phyloP scores from a whole-genome alignment of 768 basidiomycete genomes.

The Russula brevipes region DNA sequence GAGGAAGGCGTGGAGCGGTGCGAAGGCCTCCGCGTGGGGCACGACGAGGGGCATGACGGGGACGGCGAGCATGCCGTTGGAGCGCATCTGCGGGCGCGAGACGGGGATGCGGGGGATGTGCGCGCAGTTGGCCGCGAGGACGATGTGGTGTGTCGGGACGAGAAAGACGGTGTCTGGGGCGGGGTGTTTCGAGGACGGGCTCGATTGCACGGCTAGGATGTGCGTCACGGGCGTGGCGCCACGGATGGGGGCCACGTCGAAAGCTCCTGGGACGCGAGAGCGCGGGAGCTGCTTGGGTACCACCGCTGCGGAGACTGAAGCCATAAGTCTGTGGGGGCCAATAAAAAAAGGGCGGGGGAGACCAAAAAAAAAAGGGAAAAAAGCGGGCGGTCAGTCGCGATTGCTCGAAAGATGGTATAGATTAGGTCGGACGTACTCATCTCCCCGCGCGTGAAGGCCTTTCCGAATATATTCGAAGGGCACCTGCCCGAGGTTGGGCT shows the following conservation, averaged over 20 bases:
- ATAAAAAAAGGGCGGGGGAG: not conserved
- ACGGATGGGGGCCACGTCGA: conserved; percentile 17
- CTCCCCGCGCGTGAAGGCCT: conserved; percentile 42
- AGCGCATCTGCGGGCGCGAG: conserved; percentile 25
- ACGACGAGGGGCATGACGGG: conserved; percentile 68
- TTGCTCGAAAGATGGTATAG: not conserved
- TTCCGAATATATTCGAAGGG: conserved; percentile 63
- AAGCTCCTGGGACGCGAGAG: conserved; percentile 18
- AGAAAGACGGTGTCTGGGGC: conserved; percentile 39
- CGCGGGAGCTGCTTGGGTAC: conserved; percentile 24
- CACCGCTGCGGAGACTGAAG: conserved; percentile 14
- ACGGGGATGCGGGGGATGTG: conserved; percentile 48
- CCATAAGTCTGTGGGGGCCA: conserved; percentile 11
- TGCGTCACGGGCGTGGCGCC: conserved; percentile 12
- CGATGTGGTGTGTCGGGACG: conserved; percentile 57
- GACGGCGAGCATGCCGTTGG: conserved; percentile 33
- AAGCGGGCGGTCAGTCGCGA: not conserved
- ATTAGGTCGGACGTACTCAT: conserved; percentile 34
- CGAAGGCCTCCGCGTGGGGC: conserved; percentile 66
- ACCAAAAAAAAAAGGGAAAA: not conserved
- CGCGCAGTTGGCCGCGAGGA: conserved; percentile 58
- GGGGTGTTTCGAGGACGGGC: conserved; percentile 36
- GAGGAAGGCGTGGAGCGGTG: conserved; percentile 58
- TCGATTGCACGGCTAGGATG: conserved; percentile 37
- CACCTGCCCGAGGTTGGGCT: conserved; percentile 44